Evolutionary conservation across 805 yeast genomes (phyloP), one percentile per base, ranked within the genome.

Genomic region (Yarrowia osloensis): DNA sequence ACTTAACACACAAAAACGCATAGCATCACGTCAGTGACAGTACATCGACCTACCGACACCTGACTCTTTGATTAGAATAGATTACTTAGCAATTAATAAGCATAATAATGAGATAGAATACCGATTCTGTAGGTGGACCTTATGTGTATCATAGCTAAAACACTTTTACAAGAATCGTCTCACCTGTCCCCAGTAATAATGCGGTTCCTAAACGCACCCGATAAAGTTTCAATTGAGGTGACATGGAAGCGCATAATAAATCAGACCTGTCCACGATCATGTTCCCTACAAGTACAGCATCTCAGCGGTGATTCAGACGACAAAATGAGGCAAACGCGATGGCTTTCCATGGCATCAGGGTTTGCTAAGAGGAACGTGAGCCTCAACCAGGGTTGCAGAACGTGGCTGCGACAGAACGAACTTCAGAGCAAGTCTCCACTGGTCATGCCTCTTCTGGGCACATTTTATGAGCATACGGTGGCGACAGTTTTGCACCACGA

Each of bases 401-500:
- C n/a, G 24, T 61, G 66, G 66, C 24, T 61, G n/a, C 15, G 44
- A 19, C 40, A 44, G 11, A 44, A 17, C 26, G 54, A 61, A n/a
- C 52, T 61, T 2, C 52, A 61, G 12, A n/a, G 31, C 33, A 44
- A 44, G 54, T 33, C 52, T 22, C 66, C 66, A 5, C 26, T 61
- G 52, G 66, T 33, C 8, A 44, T 46, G 54, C 66, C 66, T 7
- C 19, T 44, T 5, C 24, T 31, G 24, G 66, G 66, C n/a, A 61
- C 52, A 6, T 61, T 61, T 22, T 61, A 61, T 29, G 66, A 61
- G 13, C 66, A 44, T 12, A 46, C 66, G 3, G 66, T 61, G 66
- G 66, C 66, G 2, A 29, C 52, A 7, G 54, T 61, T 3, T n/a
- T 61, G 5, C 54, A 61, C 2, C 52, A 61, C n/a, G 54, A 61